Conservation (phyloP, 768 basidiomycete genomes). For the Guyanaporus albipodus region DNA sequence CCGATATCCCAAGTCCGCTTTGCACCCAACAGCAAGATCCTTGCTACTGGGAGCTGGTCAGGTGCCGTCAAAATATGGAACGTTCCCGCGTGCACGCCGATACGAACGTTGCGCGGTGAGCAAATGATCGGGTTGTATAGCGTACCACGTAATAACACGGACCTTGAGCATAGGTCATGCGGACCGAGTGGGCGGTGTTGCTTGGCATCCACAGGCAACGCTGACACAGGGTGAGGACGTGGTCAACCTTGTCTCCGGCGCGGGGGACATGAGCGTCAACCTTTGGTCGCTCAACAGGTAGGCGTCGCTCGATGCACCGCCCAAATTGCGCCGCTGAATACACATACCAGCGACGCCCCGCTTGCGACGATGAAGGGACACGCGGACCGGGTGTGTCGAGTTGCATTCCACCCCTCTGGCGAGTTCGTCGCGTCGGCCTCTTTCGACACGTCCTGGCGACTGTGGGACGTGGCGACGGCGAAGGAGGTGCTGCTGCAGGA, state of each 20-base stretch:
- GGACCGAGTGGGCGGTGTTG: constrained; percentile 91
- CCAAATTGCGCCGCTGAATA: constrained; percentile 3
- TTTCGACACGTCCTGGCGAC: constrained; percentile 95
- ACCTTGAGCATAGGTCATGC: constrained; percentile 57
- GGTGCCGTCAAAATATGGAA: constrained; percentile 95
- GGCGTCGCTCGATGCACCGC: constrained; percentile 12
- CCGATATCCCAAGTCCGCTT: constrained; percentile 94
- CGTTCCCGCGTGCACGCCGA: constrained; percentile 82
- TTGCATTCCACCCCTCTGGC: constrained; percentile 96
- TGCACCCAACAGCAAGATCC: constrained; percentile 81
- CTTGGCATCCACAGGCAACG: constrained; percentile 96
- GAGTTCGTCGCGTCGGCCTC: constrained; percentile 91
- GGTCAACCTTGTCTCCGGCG: constrained; percentile 89
- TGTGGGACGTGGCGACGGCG: constrained; percentile 87
- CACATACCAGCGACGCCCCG: constrained; percentile 65
- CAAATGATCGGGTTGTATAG: neutral
- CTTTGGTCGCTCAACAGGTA: constrained; percentile 89
- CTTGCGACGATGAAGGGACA: constrained; percentile 87
- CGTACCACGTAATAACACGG: constrained; percentile 5
- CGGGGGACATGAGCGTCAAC: constrained; percentile 79
- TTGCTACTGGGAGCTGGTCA: constrained; percentile 96
- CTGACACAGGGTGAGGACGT: constrained; percentile 55
- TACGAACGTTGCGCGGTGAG: constrained; percentile 70
- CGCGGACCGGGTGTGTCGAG: constrained; percentile 84
- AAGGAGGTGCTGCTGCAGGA: constrained; percentile 89